Base-by-base conservation (phyloP, 1,284 basidiomycete genomes). In the Sanghuangporus sanghuang region DNA sequence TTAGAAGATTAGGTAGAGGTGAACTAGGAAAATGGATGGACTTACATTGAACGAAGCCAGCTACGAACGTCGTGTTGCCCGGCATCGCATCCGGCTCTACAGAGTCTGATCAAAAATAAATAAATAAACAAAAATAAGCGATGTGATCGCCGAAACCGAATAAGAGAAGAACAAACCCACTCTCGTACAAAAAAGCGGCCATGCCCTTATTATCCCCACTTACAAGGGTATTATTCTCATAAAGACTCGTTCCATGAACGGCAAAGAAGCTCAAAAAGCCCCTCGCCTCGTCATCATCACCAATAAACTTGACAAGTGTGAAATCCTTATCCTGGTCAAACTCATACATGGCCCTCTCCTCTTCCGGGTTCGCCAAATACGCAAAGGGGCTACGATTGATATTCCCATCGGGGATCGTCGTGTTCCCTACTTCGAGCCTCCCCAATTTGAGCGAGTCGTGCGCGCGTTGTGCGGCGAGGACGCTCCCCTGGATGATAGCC, bases 121-220 rank as follows among this genome's bases (percentile, higher is more conserved):
- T n/a, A 6, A n/a, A n/a, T n/a, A n/a, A n/a, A n/a, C 23, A n/a
- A 32, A 48, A 12, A 39, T 11, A 53, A 5, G 1, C 8, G 9
- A 50, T 49, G 49, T 52, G 50, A 27, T n/a, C 21, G 6, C 32
- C 16, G 14, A 35, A 40, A 38, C 27, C 36, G 38, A 18, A 27
- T 14, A 57, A 57, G 11, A 50, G 6, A 32, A 63, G 36, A 35
- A 5, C 23, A 61, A 11, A 66, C 78, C 55, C 66, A 87, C 87
- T 75, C 77, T 92, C 90, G 66, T 90, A 92, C 14, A 92, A 71
- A 71, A 83, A 87, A 9, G 89, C 89, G 4, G 90, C 89, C 87
- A 92, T 90, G 27, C 90, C 90, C 71, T 92, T 92, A 76, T 92
- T 92, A 73, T 92, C 90, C 4, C 80, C 76, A 71, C 87, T 90